phyloP scores from a whole-genome alignment of 1,284 basidiomycete species.

The Testicularia cyperi region DNA sequence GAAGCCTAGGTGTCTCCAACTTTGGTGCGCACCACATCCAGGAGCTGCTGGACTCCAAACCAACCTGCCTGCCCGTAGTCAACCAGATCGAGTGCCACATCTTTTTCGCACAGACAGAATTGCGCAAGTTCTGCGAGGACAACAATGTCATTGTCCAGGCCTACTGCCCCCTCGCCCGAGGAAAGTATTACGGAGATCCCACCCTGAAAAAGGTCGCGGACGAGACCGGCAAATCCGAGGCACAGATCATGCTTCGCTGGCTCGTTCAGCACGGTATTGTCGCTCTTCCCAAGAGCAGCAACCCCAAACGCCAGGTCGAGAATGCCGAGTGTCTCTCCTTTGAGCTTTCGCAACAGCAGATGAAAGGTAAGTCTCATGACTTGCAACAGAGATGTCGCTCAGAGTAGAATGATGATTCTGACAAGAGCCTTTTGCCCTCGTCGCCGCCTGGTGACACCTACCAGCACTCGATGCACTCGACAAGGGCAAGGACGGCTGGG shows the following conservation, averaged over 20 bases:
- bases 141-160: conserved; percentile 75
- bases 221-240: conserved; percentile 69
- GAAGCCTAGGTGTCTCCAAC: conserved; percentile 67
- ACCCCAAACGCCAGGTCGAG: conserved; percentile 72
- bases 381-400: too few species aligned
- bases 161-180: conserved; percentile 81
- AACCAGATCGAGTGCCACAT: conserved; percentile 53
- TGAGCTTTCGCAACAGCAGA: conserved; percentile 68
- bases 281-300: conserved; percentile 41
- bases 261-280: conserved; percentile 68
- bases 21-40: conserved; percentile 37
- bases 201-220: conserved; percentile 32
- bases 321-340: conserved; percentile 75
- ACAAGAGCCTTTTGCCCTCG: too few species aligned
- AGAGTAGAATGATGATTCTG: too few species aligned
- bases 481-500: conserved; percentile 28
- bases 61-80: conserved; percentile 38
- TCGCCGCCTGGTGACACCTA: not conserved
- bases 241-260: conserved; percentile 74
- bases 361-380: conserved; percentile 63
- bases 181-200: conserved; percentile 62
- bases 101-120: conserved; percentile 65
- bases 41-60: conserved; percentile 38
- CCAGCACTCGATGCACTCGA: conserved; percentile 27
- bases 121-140: conserved; percentile 70